Conservation (phyloP, 1,284 basidiomycete genomes). For the Lentinus polychrous region DNA sequence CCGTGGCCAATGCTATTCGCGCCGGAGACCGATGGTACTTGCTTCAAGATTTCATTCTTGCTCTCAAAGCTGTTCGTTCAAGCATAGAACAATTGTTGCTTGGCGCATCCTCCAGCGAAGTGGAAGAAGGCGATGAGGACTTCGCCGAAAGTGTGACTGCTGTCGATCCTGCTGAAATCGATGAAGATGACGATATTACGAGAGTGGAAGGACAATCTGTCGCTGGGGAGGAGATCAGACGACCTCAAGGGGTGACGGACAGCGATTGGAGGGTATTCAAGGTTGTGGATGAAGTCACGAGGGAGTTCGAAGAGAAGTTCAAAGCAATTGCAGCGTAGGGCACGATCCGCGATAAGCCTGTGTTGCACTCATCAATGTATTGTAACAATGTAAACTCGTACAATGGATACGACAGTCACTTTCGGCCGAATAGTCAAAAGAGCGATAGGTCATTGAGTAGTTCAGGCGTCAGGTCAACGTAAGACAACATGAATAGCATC, state of each 20-base stretch:
- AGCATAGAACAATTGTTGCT: constrained; percentile 35
- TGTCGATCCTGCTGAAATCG: constrained; percentile 23
- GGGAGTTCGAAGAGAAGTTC: constrained; percentile 41
- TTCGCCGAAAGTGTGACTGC: neutral
- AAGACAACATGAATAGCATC: no score
- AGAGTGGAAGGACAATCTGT: constrained; percentile 6
- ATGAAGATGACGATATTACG: constrained; percentile 23
- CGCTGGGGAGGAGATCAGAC: constrained; percentile 12
- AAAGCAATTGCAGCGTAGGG: constrained; percentile 33
- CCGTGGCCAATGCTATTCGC: constrained; percentile 50
- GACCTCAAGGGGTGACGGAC: constrained; percentile 34
- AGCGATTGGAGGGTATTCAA: constrained; percentile 53
- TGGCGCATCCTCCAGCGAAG: constrained; percentile 18
- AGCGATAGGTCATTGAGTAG: no score
- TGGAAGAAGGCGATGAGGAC: constrained; percentile 15
- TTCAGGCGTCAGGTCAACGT: no score
- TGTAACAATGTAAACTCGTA: no score
- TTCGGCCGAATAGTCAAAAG: no score
- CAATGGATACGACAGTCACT: no score
- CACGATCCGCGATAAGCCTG: no score
- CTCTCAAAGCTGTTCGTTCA: constrained; percentile 37
- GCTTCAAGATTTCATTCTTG: constrained; percentile 49
- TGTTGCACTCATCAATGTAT: no score
- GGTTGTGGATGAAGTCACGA: constrained; percentile 35
- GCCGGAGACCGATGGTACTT: constrained; percentile 57